These are phyloP conservation scores for Saraca asoca DNA, from an alignment of 331 rosid species.

Conservation along the genomic window DNA sequence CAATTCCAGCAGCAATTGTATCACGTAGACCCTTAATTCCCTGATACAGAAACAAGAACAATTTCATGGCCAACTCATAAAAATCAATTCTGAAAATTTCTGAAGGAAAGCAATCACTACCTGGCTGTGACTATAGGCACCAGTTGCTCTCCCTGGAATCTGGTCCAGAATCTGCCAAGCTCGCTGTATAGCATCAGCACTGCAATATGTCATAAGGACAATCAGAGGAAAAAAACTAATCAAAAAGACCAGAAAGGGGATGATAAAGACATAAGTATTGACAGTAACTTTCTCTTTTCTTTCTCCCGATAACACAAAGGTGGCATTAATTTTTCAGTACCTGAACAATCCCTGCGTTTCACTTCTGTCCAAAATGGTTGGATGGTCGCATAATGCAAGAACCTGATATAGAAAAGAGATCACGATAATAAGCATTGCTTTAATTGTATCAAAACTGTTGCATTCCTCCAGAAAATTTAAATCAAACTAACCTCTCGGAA, in stretches of 20 bases:
- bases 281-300: constrained; percentile 8
- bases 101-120: constrained; percentile 40
- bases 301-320: constrained; percentile 17
- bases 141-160: constrained; percentile 96
- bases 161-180: constrained; percentile 84
- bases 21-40: constrained; percentile 92
- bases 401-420: constrained; percentile 52
- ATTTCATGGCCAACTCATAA: constrained; percentile 17
- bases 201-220: constrained; percentile 46
- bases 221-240: constrained; percentile 14
- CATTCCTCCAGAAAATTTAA: constrained; percentile 28
- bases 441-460: constrained; percentile 3
- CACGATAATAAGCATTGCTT: constrained; percentile 14
- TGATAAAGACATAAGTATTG: constrained; percentile 2
- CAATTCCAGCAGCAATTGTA: constrained; percentile 82
- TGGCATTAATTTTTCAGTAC: constrained; percentile 41
- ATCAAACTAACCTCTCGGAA: constrained; percentile 85
- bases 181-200: constrained; percentile 75
- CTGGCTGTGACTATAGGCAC: constrained; percentile 99
- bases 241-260: constrained; percentile 17
- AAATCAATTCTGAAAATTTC: constrained; percentile 12
- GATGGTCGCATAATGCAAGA: constrained; percentile 86
- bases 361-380: constrained; percentile 76
- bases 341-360: constrained; percentile 96
- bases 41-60: constrained; percentile 45